Evolutionary conservation across 148 eudicot genomes (phyloP), one percentile per base, ranked within the genome.

Genomic region (Silene latifolia): DNA sequence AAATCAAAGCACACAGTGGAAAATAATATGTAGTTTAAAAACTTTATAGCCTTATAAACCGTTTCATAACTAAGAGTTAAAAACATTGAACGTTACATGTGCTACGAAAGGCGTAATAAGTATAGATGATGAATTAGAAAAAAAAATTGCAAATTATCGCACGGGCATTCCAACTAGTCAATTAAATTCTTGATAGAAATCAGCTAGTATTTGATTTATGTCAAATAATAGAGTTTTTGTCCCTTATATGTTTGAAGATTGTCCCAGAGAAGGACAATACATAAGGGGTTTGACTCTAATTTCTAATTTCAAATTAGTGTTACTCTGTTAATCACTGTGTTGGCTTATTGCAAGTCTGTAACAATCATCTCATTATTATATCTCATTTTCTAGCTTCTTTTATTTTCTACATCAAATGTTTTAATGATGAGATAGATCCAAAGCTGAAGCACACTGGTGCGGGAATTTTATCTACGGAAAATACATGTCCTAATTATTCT

Each of bases 381-480:
- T 29, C 74, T 76, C 69, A 76, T 51, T 65, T 20, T 72, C 80
- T 77, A 35, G 48, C 60, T 69, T 67, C 66, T 44, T 72, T 77
- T 77, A 29, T 56, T 69, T 54, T 23, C 74, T 88, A 84, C 86
- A 93, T 97, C 75, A 67, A 83, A 67, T 82, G 85, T 67, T 93
- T 93, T 74, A 97, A 93, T 71, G 98, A 93, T 78, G 98, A 93
- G 89, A 88, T 91, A 59, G 72, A 78, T 62, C 72, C 85, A 48
- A 80, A 86, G 77, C 81, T 94, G 82, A 94, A 90, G 87, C 98
- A 94, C 76, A 90, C 97, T 24, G 98, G 98, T 69, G 97, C 98
- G 81, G 97, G 98, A 51, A 90, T 94, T 74, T 64, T 94, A 67
- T 91, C 97, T 67, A 90, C 91, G 98, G 98, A 97, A 53, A 94